phyloP scores from a whole-genome alignment of 345 rosid genomes.

The Garcia nutans region DNA sequence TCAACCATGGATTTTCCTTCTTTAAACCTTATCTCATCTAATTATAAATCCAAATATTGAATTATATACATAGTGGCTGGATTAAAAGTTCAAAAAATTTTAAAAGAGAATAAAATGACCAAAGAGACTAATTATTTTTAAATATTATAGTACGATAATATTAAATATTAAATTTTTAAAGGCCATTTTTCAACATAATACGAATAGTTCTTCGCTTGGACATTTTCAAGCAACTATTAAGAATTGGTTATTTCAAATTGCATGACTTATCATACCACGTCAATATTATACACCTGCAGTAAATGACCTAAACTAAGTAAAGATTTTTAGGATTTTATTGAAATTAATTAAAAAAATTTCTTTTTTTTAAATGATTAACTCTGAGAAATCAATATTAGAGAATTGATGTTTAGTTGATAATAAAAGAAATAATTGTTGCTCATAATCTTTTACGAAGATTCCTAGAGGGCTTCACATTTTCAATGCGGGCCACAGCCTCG shows the following conservation, averaged over 20 bases:
- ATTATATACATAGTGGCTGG: too few relatives aligned
- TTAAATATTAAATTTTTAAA: too few relatives aligned
- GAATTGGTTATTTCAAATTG: not conserved
- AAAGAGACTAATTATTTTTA: too few relatives aligned
- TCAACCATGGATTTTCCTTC: constrained; percentile 4
- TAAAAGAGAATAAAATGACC: too few relatives aligned
- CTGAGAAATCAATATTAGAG: not conserved
- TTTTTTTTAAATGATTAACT: constrained; percentile 19
- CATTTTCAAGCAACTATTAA: constrained; percentile 14
- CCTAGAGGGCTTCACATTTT: constrained; percentile 24
- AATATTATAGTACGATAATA: too few relatives aligned
- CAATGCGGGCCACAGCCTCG: constrained; percentile 29
- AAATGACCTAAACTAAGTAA: not conserved
- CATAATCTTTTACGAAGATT: constrained; percentile 30
- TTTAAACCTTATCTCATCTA: too few relatives aligned
- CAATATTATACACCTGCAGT: not conserved
- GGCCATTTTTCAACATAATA: too few relatives aligned
- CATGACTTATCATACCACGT: constrained; percentile 1
- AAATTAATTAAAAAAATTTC: not conserved
- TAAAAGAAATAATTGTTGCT: constrained; percentile 6
- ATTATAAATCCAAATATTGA: too few relatives aligned
- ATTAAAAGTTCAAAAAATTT: too few relatives aligned
- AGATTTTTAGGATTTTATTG: too few relatives aligned
- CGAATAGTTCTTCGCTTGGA: not conserved
- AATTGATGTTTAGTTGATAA: constrained; percentile 24